phyloP scores from a whole-genome alignment of 495 filamentous ascomycete species.

The Cercophora newfieldiana region DNA sequence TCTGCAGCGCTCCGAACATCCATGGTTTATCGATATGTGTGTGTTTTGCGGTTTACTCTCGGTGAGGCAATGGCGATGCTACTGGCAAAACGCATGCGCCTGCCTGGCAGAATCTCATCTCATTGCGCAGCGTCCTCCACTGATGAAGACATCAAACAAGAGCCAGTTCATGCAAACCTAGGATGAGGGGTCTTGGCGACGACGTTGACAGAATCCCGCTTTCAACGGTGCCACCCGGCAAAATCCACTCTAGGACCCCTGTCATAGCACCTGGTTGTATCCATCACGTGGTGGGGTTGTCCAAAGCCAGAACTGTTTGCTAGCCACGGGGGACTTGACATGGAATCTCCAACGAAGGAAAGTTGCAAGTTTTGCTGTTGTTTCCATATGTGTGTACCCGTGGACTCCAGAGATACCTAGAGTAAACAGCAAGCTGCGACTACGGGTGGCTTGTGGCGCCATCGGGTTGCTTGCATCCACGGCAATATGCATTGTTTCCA shows the following conservation, averaged over 20 bases:
- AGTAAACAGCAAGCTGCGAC: no score
- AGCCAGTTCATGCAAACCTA: conserved; percentile 12
- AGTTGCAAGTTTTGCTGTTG: no score
- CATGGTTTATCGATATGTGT: conserved; percentile 19
- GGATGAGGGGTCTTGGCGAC: conserved; percentile 9
- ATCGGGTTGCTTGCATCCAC: no score
- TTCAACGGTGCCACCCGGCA: conserved; percentile 12
- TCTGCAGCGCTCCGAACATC: conserved; percentile 23
- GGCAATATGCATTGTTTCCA: no score
- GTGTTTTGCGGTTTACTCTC: not conserved
- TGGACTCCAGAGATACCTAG: no score
- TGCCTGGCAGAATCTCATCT: conserved; percentile 20
- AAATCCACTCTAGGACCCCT: not conserved
- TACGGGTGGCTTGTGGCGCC: no score
- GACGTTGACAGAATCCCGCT: conserved; percentile 9
- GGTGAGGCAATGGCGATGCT: conserved; percentile 19
- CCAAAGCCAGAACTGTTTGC: not conserved
- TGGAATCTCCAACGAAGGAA: no score
- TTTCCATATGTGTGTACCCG: no score
- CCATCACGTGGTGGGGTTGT: not conserved
- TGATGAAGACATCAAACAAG: conserved; percentile 4
- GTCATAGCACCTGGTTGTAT: not conserved
- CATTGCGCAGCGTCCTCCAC: conserved; percentile 18
- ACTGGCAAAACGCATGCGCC: conserved; percentile 25
- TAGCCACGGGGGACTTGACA: no score